These are phyloP conservation scores for Pichia cactophila DNA, from an alignment of 1,139 yeast species.

Conservation along the genomic window DNA sequence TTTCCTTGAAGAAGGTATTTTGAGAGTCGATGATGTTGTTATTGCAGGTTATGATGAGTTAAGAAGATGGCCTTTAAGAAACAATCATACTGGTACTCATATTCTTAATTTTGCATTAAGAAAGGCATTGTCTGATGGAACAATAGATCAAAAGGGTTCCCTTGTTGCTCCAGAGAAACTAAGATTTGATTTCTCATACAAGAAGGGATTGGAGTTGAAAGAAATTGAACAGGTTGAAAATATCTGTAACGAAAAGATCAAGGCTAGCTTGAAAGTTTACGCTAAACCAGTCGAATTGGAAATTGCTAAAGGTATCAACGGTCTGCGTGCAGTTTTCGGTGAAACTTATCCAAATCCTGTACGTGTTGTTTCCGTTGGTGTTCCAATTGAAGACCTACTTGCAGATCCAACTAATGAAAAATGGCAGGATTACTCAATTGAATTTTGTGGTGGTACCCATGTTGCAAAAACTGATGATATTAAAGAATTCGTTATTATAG, in stretches of 20 bases:
- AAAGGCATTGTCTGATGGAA: constrained; percentile 69
- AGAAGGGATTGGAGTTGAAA: constrained; percentile 62
- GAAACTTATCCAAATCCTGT: constrained; percentile 99
- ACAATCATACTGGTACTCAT: constrained; percentile 98
- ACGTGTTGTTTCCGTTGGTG: constrained; percentile 94
- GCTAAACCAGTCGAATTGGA: constrained; percentile 75
- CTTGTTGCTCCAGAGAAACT: constrained; percentile 91
- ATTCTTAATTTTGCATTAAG: constrained; percentile 83
- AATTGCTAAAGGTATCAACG: constrained; percentile 64
- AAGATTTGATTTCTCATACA: constrained; percentile 93
- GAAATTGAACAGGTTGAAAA: constrained; percentile 73
- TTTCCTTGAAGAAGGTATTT: constrained; percentile 62
- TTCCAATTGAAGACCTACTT: constrained; percentile 73
- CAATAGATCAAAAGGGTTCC: constrained; percentile 94
- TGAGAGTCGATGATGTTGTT: constrained; percentile 57
- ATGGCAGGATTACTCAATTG: constrained; percentile 77
- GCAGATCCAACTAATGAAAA: constrained; percentile 59
- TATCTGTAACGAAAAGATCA: constrained; percentile 65
- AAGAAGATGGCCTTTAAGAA: constrained; percentile 94
- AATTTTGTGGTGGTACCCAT: constrained; percentile 99
- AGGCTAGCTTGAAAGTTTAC: constrained; percentile 62
- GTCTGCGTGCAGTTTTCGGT: constrained; percentile 96
- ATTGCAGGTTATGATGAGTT: constrained; percentile 87
- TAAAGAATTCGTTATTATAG: constrained; percentile 79
- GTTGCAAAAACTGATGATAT: constrained; percentile 89